phyloP scores from a whole-genome alignment of 805 yeast species.

The Saccharomyces mikatae region DNA sequence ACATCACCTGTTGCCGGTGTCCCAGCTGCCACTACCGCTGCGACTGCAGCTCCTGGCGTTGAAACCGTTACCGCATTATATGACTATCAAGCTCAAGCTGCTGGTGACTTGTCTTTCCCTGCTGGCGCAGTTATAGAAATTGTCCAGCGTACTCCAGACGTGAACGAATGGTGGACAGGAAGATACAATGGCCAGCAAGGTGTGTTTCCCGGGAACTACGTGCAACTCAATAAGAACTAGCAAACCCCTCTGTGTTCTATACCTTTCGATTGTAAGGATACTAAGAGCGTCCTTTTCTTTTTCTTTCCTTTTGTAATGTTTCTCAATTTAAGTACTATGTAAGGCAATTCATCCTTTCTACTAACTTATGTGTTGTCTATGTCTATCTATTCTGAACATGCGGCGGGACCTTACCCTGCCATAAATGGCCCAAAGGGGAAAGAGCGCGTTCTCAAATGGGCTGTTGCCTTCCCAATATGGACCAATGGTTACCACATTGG shows the following conservation, averaged over 20 bases:
- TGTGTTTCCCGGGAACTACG: slow-evolving; percentile 94
- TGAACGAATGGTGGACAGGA: slow-evolving; percentile 99
- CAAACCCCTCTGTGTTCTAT: background rate
- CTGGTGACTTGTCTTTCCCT: slow-evolving; percentile 78
- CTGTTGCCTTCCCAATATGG: background rate
- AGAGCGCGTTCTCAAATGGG: background rate
- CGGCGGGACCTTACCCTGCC: background rate
- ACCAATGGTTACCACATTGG: background rate
- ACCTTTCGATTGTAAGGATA: background rate
- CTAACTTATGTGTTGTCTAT: background rate
- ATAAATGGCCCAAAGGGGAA: background rate
- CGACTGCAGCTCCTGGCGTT: slow-evolving; percentile 32
- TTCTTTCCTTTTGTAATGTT: background rate
- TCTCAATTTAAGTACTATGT: background rate
- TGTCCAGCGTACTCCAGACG: slow-evolving; percentile 71
- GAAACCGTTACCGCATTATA: slow-evolving; percentile 83
- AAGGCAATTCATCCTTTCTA: background rate
- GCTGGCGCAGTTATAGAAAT: slow-evolving; percentile 85
- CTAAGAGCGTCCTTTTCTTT: background rate
- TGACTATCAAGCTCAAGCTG: slow-evolving; percentile 88
- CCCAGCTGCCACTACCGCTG: slow-evolving; percentile 27
- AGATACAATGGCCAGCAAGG: slow-evolving; percentile 76
- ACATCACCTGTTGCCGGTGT: slow-evolving; percentile 31
- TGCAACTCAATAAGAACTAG: slow-evolving; percentile 45
- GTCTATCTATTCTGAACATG: background rate